A percentile compares a stretch with the other conserved stretches of the same genome.
These are phyloP conservation scores for Monotropa hypopitys DNA, from an alignment of 179 eudicot genomes.

Conservation along the genomic window DNA sequence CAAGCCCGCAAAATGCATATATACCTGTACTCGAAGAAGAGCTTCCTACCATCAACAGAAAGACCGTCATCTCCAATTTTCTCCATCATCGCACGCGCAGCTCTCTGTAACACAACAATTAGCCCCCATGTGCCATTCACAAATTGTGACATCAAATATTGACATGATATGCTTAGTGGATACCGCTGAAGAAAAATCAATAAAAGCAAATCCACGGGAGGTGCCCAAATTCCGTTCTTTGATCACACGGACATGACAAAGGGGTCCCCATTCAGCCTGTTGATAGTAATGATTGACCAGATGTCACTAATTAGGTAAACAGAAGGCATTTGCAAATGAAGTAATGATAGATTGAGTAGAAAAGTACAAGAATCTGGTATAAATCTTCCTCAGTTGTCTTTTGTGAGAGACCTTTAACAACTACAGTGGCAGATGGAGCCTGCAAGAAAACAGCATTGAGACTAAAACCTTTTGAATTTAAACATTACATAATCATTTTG, in stretches of 20 bases:
- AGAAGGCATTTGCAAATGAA: not conserved
- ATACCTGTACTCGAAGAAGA: slow-evolving; percentile 91
- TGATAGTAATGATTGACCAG: slow-evolving; percentile 3
- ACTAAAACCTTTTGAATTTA: not conserved
- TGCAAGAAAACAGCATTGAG: slow-evolving; percentile 19
- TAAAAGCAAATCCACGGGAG: slow-evolving; percentile 96
- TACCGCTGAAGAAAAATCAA: slow-evolving; percentile 94
- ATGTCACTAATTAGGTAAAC: not conserved
- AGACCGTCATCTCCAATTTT: slow-evolving; percentile 84
- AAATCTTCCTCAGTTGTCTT: slow-evolving; percentile 95
- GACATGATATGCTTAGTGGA: not conserved
- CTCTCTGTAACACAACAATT: slow-evolving; percentile 41
- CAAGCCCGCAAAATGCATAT: not conserved
- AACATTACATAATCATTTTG: not conserved
- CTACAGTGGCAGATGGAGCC: slow-evolving; percentile 93
- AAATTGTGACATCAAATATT: not conserved
- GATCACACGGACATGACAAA: slow-evolving; percentile 86
- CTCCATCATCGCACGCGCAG: slow-evolving; percentile 89
- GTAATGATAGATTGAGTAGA: not conserved
- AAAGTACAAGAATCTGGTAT: slow-evolving; percentile 68
- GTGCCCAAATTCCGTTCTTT: slow-evolving; percentile 83
- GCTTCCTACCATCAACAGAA: slow-evolving; percentile 73
- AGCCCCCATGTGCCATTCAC: not conserved
- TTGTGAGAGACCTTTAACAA: slow-evolving; percentile 88
- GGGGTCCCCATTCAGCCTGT: slow-evolving; percentile 99